Evolutionary conservation across 1,284 basidiomycete genomes (phyloP).

Genomic region (Irpex lacteus): DNA sequence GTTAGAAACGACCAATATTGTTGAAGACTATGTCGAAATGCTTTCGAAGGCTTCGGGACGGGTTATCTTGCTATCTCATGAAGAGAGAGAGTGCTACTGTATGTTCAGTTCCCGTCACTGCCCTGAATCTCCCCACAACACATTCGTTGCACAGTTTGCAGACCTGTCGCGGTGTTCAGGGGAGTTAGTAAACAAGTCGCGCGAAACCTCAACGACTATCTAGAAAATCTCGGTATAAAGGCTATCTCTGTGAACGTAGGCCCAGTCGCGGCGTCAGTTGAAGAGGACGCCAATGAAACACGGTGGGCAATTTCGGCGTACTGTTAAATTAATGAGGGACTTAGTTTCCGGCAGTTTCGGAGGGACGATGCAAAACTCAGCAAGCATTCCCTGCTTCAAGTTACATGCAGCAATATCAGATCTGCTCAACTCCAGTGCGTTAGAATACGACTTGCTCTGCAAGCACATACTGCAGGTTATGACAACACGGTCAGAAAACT

Average conservation of each 20-base stretch:
- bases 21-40: conserved; percentile 28
- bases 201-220: conserved; percentile 19
- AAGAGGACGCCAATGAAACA: not conserved
- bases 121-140: conserved; percentile 8
- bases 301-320: not conserved
- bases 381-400: not conserved
- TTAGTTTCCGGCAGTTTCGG: not conserved
- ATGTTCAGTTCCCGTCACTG: conserved; percentile 1
- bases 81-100: conserved; percentile 8
- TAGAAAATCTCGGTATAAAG: conserved; percentile 23
- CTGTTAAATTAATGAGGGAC: not conserved
- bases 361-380: not conserved
- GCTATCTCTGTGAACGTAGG: conserved; percentile 25
- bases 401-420: not conserved
- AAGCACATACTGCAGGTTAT: conserved; percentile 14
- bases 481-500: conserved; percentile 18
- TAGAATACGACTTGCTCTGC: conserved; percentile 6
- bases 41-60: conserved; percentile 28
- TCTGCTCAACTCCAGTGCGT: not conserved
- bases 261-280: conserved; percentile 11
- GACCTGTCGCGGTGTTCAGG: conserved; percentile 14
- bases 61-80: conserved; percentile 27
- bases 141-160: conserved; percentile 13
- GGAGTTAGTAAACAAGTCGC: conserved; percentile 14
- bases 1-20: conserved; percentile 27